Evolutionary conservation across 192 early-diverging fungal species (phyloP), one percentile per base, ranked within the genome.

Genomic region (Obelidium mucronatum): DNA sequence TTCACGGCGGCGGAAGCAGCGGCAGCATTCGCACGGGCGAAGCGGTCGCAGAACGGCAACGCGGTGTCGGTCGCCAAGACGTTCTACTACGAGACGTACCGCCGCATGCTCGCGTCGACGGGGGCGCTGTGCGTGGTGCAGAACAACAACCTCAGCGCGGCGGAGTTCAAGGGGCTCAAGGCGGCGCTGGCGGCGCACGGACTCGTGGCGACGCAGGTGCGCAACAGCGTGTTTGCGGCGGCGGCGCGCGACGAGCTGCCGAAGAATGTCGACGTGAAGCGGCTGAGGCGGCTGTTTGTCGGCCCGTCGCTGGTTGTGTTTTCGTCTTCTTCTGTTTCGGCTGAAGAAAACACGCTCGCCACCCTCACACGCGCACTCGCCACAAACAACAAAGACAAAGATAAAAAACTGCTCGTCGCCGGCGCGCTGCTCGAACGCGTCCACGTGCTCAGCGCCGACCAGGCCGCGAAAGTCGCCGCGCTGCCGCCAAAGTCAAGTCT

Each of bases 101-200:
- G 67, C 8, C 40, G 48, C 19, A 34, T 53, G 19, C 48, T 69
- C 30, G 39, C 42, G 22, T 6, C n/a, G n/a, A 22, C 40, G 24
- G 8, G 19, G 11, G 24, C 28, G 13, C 8, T 69, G 19, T 11
- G 8, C 42, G 22, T 44, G 1, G 42, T 69, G 13, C 67, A 69
- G 30, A 69, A 69, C 67, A 69, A 69, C 44, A 69, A 69, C 48
- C 44, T 69, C n/a, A 69, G 22, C 30, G 67, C 67, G 13, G n/a
- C 17, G 11, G 67, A 69, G 44, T 69, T 40, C 67, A 24, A 53
- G 17, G 48, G 28, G 22, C 30, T 69, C 48, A 69, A 69, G 30
- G 42, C 31, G 30, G 28, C 17, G 28, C 67, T 69, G 42, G 28
- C 8, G 35, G 8, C 22, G 42, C 13, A 24, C 13, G 67, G 67